phyloP scores from a whole-genome alignment of 23 red algal species.

The Pyropia haitanensis region DNA sequence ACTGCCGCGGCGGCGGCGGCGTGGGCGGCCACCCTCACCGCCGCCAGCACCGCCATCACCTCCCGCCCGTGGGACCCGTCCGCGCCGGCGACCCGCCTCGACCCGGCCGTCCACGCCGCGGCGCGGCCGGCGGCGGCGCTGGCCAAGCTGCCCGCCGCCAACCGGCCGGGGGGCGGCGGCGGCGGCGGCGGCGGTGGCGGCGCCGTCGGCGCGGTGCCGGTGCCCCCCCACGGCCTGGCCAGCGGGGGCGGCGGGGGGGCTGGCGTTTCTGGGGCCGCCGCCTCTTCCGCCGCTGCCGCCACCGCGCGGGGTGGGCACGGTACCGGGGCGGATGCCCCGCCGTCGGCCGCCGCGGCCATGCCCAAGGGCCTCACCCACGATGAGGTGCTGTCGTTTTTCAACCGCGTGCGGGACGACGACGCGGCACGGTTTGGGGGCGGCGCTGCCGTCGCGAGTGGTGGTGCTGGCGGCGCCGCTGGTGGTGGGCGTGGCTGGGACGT shows the following conservation, averaged over 20 bases:
- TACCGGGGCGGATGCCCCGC: no score
- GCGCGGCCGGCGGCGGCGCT: background rate
- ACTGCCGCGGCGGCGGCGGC: background rate
- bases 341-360: no score
- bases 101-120: background rate
- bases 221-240: background rate
- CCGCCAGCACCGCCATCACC: conserved; percentile 1
- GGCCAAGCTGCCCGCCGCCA: background rate
- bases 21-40: background rate
- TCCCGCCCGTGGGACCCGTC: background rate
- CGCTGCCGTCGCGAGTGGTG: no score
- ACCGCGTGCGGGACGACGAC: no score
- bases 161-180: conserved; percentile 1
- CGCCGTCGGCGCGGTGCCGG: conserved; percentile 2
- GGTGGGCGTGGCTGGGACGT: no score
- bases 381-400: no score
- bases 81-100: background rate
- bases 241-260: background rate
- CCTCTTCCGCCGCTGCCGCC: no score
- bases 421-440: no score
- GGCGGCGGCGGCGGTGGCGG: background rate
- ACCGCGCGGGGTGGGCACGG: no score
- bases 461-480: no score
- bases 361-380: no score
- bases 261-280: no score